These are phyloP conservation scores for Thermothelomyces thermophilus DNA, from an alignment of 2,329 filamentous ascomycete species.

Conservation along the genomic window DNA sequence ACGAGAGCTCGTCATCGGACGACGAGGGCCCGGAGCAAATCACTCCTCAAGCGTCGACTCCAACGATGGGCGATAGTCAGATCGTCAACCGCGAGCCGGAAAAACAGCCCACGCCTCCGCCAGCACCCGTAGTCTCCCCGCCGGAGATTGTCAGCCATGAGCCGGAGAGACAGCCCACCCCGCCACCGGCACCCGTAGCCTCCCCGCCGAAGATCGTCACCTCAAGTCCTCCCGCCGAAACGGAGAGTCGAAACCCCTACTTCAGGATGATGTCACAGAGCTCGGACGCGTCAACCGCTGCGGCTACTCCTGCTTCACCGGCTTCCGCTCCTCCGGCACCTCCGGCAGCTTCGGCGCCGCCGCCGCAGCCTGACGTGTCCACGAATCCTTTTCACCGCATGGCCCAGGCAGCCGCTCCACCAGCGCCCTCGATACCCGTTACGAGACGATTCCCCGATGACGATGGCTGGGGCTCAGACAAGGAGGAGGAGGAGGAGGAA, in stretches of 20 bases:
- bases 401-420: slow-evolving; percentile 52
- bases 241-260: slow-evolving; percentile 90
- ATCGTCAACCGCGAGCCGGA: slow-evolving; percentile 50
- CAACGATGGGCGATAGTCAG: slow-evolving; percentile 47
- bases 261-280: slow-evolving; percentile 79
- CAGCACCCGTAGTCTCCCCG: slow-evolving; percentile 38
- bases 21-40: slow-evolving; percentile 72
- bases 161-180: slow-evolving; percentile 45
- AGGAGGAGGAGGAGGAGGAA: slow-evolving; percentile 49
- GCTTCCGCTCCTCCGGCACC: slow-evolving; percentile 37
- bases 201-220: slow-evolving; percentile 47
- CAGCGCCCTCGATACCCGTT: slow-evolving; percentile 43
- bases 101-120: slow-evolving; percentile 42
- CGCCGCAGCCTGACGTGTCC: slow-evolving; percentile 48
- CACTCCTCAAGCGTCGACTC: slow-evolving; percentile 54
- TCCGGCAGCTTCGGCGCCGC: slow-evolving; percentile 36
- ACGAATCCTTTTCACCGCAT: slow-evolving; percentile 96
- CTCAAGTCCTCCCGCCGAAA: slow-evolving; percentile 49
- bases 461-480: slow-evolving; percentile 82
- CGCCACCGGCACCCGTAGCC: slow-evolving; percentile 39
- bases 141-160: slow-evolving; percentile 50
- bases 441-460: slow-evolving; percentile 49
- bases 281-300: slow-evolving; percentile 44
- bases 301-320: slow-evolving; percentile 18
- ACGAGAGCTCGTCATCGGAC: slow-evolving; percentile 71